Percentiles rank a stretch among this genome's conserved stretches.
Conservation (phyloP, 129 eudicot genomes). For the Saussurea involucrata region DNA sequence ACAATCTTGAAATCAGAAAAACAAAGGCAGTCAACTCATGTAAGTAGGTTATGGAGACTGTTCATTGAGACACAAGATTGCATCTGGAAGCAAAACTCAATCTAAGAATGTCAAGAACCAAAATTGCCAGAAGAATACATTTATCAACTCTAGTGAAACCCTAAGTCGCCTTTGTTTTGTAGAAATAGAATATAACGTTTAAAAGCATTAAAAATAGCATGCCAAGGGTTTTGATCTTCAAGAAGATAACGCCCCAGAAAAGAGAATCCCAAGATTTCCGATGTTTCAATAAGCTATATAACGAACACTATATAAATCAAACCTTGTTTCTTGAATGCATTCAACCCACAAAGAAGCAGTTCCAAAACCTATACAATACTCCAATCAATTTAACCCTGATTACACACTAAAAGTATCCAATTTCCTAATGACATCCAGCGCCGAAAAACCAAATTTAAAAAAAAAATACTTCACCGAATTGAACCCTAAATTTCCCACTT, state of each 20-base stretch:
- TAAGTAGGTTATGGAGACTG: not conserved
- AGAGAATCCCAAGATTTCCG: not conserved
- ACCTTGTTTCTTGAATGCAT: not conserved
- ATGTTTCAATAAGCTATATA: not conserved
- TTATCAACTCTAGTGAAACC: not conserved
- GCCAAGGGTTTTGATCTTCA: not conserved
- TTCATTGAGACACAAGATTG: slow-evolving; percentile 2
- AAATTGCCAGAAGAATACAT: not conserved
- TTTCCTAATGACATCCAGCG: slow-evolving; percentile 1
- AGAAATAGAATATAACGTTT: not conserved
- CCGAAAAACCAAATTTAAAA: not conserved
- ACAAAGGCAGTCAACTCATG: not conserved
- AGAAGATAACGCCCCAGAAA: not conserved
- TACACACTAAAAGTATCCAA: not conserved
- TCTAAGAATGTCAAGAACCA: slow-evolving; percentile 5
- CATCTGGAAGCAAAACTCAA: not conserved
- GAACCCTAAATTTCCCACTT: slow-evolving; percentile 13
- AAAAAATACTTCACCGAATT: not conserved
- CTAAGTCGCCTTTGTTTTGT: not conserved
- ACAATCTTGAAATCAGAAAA: not conserved
- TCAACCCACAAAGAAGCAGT: not conserved
- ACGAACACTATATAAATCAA: not conserved
- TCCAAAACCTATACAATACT: not conserved
- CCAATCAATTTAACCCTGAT: slow-evolving; percentile 9
- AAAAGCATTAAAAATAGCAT: not conserved